Evolutionary conservation across 2,329 filamentous ascomycete species (phyloP).

Genomic region (Sporothrix brunneoviolacea): DNA sequence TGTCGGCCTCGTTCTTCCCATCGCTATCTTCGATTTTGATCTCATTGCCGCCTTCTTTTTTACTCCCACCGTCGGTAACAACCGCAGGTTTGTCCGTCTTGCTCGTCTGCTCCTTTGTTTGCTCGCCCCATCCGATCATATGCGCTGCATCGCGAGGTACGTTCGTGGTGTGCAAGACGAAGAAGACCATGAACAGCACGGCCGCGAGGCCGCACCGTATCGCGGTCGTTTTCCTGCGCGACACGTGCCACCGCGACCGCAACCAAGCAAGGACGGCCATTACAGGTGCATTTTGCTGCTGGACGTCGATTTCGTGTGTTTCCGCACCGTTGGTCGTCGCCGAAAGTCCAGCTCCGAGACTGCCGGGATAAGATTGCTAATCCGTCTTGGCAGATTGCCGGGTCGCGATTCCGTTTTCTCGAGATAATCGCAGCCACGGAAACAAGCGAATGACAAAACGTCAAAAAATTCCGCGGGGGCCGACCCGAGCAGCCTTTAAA

Average conservation of each 20-base stretch:
- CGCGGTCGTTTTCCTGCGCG: background rate
- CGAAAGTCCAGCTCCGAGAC: too few species aligned
- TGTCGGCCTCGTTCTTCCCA: background rate
- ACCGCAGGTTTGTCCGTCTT: background rate
- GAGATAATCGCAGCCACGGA: too few species aligned
- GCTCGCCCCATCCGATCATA: background rate
- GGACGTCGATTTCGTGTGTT: too few species aligned
- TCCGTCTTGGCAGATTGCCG: too few species aligned
- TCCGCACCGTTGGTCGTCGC: too few species aligned
- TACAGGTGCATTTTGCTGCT: background rate
- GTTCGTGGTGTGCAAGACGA: background rate
- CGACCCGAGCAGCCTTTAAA: too few species aligned
- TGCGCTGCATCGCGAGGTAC: background rate
- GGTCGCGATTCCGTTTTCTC: too few species aligned
- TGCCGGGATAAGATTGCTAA: too few species aligned
- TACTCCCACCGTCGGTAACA: background rate
- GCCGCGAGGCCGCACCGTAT: background rate
- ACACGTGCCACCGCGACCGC: background rate
- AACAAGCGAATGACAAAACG: too few species aligned
- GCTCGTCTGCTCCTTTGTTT: background rate
- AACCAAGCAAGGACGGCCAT: background rate
- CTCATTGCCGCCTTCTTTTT: background rate
- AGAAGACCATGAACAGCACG: background rate
- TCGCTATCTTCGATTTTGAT: background rate
- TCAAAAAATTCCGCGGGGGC: too few species aligned